Conservation (phyloP, 306 rosid species). For the Hippophae rhamnoides region DNA sequence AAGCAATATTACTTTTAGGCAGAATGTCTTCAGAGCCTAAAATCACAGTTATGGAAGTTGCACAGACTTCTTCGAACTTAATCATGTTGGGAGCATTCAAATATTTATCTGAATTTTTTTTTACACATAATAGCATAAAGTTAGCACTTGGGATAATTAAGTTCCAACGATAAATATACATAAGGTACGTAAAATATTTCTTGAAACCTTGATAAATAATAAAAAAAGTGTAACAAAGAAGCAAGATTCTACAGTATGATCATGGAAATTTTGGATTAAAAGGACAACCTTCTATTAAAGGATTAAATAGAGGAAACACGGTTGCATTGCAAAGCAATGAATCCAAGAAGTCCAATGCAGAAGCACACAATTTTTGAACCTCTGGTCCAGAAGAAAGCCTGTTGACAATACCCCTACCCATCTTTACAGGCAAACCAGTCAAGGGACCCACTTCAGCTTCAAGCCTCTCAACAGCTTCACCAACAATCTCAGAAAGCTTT, state of each 20-base stretch:
- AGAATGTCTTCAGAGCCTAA: conserved; percentile 40
- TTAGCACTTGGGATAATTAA: neutral
- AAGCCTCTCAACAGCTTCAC: conserved; percentile 73
- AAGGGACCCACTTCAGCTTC: conserved; percentile 84
- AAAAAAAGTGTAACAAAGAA: no score
- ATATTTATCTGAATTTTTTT: conserved; percentile 36
- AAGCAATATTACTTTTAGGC: conserved; percentile 32
- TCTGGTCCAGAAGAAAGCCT: conserved; percentile 98
- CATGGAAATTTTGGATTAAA: neutral
- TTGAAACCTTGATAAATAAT: no score
- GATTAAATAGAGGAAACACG: conserved; percentile 24
- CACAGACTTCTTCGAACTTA: conserved; percentile 60
- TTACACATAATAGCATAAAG: neutral
- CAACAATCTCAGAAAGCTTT: conserved; percentile 48
- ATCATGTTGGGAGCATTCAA: conserved; percentile 39
- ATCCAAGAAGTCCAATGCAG: conserved; percentile 67
- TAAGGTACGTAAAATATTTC: no score
- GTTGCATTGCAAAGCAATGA: conserved; percentile 32
- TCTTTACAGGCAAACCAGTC: conserved; percentile 65
- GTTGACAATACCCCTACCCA: conserved; percentile 92
- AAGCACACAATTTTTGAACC: conserved; percentile 77
- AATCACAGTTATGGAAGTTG: conserved; percentile 54
- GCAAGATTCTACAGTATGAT: neutral
- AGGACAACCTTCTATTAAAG: conserved; percentile 40
- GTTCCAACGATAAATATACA: neutral